These are phyloP conservation scores for Bacterosira constricta DNA, from an alignment of 108 stramenopile genomes.

Conservation along the genomic window DNA sequence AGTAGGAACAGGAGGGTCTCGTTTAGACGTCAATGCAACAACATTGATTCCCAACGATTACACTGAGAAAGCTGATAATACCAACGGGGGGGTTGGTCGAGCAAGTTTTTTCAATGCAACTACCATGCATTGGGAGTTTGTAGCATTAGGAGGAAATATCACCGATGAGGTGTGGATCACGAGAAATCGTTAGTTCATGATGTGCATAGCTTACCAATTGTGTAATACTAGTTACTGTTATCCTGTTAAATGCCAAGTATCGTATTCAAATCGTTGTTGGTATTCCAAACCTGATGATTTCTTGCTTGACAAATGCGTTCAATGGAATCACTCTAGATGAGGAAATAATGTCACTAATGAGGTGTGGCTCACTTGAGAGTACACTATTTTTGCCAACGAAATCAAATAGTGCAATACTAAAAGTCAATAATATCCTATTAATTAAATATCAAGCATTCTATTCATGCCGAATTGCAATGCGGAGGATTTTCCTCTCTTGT, in stretches of 20 bases:
- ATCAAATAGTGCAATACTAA: no score
- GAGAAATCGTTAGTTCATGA: constrained; percentile 12
- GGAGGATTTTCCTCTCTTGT: constrained; percentile 54
- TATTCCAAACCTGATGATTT: no score
- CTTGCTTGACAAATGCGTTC: no score
- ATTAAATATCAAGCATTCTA: constrained; percentile 50
- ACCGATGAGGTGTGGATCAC: constrained; percentile 46
- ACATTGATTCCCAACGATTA: constrained; percentile 9
- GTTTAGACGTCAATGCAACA: constrained; percentile 10
- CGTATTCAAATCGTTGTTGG: no score
- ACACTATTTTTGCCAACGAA: no score
- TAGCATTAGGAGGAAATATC: constrained; percentile 45
- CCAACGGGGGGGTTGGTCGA: constrained; percentile 42
- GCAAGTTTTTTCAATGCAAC: constrained; percentile 40
- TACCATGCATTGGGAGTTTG: constrained; percentile 50
- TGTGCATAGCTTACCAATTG: no score
- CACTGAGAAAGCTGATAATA: constrained; percentile 25
- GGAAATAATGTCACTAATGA: no score
- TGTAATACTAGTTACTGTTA: no score
- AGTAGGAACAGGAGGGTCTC: constrained; percentile 62
- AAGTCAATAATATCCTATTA: no score
- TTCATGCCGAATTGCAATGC: constrained; percentile 37
- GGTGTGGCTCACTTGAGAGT: no score
- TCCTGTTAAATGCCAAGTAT: no score
- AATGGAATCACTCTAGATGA: no score